Conservation (phyloP, 805 yeast species). For the Ogataea thermomethanolica region DNA sequence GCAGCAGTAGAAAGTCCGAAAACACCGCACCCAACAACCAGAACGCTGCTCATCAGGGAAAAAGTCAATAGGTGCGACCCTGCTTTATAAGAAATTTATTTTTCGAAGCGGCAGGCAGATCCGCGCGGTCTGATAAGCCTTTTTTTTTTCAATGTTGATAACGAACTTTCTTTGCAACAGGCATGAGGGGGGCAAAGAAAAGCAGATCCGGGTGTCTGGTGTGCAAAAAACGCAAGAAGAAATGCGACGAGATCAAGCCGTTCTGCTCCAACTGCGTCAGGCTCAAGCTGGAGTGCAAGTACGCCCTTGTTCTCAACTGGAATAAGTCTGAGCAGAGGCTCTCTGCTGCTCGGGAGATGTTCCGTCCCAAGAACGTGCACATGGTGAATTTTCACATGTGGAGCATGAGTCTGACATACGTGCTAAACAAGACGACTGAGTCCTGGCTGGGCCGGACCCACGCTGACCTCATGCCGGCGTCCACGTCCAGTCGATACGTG, state of each 20-base stretch:
- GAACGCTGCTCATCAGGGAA: slow-evolving; percentile 22
- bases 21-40: slow-evolving; percentile 59
- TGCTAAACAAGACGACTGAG: slow-evolving; percentile 2
- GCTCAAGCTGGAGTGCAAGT: slow-evolving; percentile 18
- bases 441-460: neutral
- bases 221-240: slow-evolving; percentile 41
- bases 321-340: neutral
- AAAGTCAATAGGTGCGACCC: neutral
- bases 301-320: slow-evolving; percentile 5
- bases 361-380: neutral
- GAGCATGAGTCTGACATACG: slow-evolving; percentile 4
- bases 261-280: slow-evolving; percentile 22
- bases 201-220: slow-evolving; percentile 39
- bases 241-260: slow-evolving; percentile 34
- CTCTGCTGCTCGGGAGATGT: too few relatives aligned
- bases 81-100: neutral
- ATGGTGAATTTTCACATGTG: neutral
- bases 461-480: neutral
- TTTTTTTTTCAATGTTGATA: neutral
- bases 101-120: slow-evolving; percentile 1
- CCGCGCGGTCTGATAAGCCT: slow-evolving; percentile 8
- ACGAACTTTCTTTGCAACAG: neutral
- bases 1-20: slow-evolving; percentile 53
- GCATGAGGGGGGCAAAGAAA: slow-evolving; percentile 11
- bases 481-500: neutral